A percentile compares a stretch with the other conserved stretches of the same genome.
Conservation (phyloP, 2,329 filamentous ascomycete genomes). For the Alternaria gaisen region DNA sequence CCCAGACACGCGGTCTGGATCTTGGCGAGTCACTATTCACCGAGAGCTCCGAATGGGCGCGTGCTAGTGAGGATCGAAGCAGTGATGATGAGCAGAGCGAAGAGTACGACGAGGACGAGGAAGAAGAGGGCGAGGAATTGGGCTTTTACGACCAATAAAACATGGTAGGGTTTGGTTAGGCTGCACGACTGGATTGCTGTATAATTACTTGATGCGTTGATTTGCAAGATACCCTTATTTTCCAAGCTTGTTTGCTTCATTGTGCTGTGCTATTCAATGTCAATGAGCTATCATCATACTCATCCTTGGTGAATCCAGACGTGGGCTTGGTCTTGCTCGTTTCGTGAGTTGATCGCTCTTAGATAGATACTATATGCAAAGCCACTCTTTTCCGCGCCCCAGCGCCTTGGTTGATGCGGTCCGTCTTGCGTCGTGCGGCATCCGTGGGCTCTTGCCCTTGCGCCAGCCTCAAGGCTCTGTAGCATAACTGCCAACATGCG, state of each 20-base stretch:
- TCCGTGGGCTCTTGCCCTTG: slow-evolving; percentile 6
- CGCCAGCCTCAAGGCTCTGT: not conserved
- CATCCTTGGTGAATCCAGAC: not conserved
- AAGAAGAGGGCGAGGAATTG: slow-evolving; percentile 47
- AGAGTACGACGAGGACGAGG: slow-evolving; percentile 39
- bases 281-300: not conserved
- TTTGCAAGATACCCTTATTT: slow-evolving; percentile 19
- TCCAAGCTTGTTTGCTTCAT: not conserved
- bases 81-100: slow-evolving; percentile 42
- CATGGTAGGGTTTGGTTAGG: slow-evolving; percentile 14
- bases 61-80: slow-evolving; percentile 38
- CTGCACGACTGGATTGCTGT: not conserved
- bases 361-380: slow-evolving; percentile 1
- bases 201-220: slow-evolving; percentile 6
- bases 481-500: not conserved
- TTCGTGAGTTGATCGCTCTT: slow-evolving; percentile 3
- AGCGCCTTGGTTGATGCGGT: slow-evolving; percentile 3
- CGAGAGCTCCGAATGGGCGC: slow-evolving; percentile 50
- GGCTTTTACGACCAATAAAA: slow-evolving; percentile 25
- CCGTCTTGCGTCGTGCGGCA: not conserved
- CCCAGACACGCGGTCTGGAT: slow-evolving; percentile 36
- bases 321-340: not conserved
- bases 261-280: slow-evolving; percentile 1
- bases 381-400: not conserved
- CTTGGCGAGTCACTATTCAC: slow-evolving; percentile 38